Evolutionary conservation across 2,329 filamentous ascomycete genomes (phyloP).

Genomic region (Scopulariopsis brevicaulis): DNA sequence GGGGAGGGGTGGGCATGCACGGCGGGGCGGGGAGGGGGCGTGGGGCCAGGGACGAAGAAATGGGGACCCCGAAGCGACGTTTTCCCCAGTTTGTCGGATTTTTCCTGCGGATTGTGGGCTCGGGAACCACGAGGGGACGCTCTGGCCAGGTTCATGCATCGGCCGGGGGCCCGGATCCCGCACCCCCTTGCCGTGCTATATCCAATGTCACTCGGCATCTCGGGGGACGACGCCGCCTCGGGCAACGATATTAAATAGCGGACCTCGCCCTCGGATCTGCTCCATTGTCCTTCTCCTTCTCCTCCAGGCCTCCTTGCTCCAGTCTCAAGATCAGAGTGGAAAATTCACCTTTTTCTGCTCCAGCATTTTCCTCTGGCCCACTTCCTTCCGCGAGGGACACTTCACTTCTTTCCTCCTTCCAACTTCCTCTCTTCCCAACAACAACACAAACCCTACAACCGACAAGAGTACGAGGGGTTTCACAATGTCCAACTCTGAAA

Average conservation of each 20-base stretch:
- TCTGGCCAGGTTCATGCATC: too few relatives aligned
- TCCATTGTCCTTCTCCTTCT: background rate
- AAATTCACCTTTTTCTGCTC: background rate
- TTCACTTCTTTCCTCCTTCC: background rate
- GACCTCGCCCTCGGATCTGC: conserved; percentile 1
- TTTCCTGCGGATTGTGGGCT: background rate
- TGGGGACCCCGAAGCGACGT: background rate
- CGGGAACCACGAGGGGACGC: background rate
- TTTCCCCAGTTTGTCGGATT: conserved; percentile 5
- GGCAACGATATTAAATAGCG: conserved; percentile 5
- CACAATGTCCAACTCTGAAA: conserved; percentile 4
- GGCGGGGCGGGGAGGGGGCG: background rate
- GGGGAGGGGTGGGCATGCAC: background rate
- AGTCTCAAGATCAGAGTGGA: background rate
- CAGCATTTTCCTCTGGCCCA: background rate
- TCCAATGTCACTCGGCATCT: conserved; percentile 1
- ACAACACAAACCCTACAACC: background rate
- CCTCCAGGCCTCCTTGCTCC: background rate
- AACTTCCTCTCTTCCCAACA: background rate
- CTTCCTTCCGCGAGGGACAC: background rate
- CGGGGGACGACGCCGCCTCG: background rate
- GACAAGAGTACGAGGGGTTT: background rate
- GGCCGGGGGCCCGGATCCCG: too few relatives aligned
- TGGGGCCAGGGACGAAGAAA: background rate
- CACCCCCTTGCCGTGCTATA: conserved; percentile 5